Evolutionary conservation across 768 basidiomycete species (phyloP).

Genomic region (Naganishia kalamii): DNA sequence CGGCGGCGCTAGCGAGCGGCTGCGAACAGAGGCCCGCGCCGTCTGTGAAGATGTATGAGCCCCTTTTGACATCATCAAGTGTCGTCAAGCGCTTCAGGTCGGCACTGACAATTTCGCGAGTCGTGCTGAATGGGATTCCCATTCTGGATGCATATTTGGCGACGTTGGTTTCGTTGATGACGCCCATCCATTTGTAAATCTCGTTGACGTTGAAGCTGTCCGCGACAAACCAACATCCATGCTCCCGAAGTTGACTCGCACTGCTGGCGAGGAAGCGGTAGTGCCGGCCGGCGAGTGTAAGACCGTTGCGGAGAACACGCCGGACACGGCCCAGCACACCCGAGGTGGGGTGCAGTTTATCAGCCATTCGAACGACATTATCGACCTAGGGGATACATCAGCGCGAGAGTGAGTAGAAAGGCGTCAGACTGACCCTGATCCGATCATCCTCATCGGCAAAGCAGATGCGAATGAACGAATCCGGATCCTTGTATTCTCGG

Average conservation of each 20-base stretch:
- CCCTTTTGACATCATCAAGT: background rate
- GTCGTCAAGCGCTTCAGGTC: background rate
- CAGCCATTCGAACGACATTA: conserved; percentile 30
- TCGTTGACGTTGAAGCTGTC: background rate
- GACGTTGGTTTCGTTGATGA: conserved; percentile 33
- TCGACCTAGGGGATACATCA: conserved; percentile 27
- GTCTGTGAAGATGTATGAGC: conserved; percentile 37
- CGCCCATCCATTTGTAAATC: conserved; percentile 40
- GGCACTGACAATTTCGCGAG: conserved; percentile 29
- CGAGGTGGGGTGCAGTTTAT: conserved; percentile 27
- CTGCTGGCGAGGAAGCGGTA: conserved; percentile 42
- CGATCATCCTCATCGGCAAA: conserved; percentile 45
- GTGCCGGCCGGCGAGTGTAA: conserved; percentile 34
- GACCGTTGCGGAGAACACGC: conserved; percentile 35
- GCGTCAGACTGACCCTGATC: conserved; percentile 34
- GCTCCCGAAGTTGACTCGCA: conserved; percentile 42
- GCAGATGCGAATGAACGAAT: conserved; percentile 38
- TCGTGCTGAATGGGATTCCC: conserved; percentile 35
- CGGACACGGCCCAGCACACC: conserved; percentile 41
- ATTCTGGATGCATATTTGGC: conserved; percentile 12
- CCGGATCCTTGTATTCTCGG: conserved; percentile 28
- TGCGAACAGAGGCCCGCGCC: conserved; percentile 39
- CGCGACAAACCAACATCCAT: conserved; percentile 44
- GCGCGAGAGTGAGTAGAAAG: too few species aligned
- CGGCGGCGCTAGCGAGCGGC: conserved; percentile 34